Evolutionary conservation across 495 filamentous ascomycete species (phyloP).

Genomic region (Penicillium longicatenatum): DNA sequence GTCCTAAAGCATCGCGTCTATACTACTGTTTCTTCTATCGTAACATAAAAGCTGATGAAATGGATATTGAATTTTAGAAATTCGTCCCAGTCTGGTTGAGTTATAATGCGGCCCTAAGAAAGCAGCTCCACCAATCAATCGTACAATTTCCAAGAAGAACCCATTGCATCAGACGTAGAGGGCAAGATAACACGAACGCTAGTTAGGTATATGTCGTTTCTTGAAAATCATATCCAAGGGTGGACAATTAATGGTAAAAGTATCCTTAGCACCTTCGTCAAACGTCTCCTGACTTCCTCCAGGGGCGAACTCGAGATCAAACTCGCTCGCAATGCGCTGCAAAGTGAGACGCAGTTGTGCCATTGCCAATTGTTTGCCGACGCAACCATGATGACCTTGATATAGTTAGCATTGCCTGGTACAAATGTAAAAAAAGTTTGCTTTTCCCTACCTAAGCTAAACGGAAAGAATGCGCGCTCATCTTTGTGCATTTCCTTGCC

Average conservation of each 20-base stretch:
- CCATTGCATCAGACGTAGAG: background rate
- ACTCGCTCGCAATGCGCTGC: constrained; percentile 12
- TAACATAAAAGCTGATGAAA: no score
- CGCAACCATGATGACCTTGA: constrained; percentile 10
- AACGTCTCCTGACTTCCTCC: constrained; percentile 6
- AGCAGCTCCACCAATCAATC: no score
- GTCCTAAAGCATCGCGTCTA: no score
- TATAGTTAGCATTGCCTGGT: background rate
- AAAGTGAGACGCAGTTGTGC: constrained; percentile 9
- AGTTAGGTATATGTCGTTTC: background rate
- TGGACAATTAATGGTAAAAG: constrained; percentile 12
- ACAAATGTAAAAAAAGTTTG: background rate
- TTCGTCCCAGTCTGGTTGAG: no score
- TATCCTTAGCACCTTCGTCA: constrained; percentile 8
- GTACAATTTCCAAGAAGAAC: background rate
- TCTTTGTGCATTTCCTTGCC: constrained; percentile 45
- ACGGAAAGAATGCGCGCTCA: constrained; percentile 53
- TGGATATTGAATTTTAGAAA: no score
- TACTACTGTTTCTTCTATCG: no score
- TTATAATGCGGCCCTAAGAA: no score
- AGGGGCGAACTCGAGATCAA: constrained; percentile 11
- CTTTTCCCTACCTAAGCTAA: constrained; percentile 41
- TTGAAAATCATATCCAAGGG: constrained; percentile 11
- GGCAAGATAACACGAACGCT: background rate
- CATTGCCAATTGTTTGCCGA: constrained; percentile 12